Base-by-base conservation (phyloP, 371 early-diverging fungal species). In the Parasitella parasitica region DNA sequence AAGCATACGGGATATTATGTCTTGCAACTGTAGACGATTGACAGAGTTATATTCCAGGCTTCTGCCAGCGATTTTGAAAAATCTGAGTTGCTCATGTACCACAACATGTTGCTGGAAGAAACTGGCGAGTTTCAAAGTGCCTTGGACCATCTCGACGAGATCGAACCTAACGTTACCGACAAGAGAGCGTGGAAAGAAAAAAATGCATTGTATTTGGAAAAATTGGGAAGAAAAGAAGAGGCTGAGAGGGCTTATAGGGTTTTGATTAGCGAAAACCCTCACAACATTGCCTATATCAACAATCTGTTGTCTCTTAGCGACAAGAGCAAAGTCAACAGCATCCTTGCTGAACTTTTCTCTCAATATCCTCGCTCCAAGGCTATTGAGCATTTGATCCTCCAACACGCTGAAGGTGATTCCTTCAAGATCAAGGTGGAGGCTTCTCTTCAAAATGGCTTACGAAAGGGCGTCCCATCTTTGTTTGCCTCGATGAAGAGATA, bases 391-490 rank as follows among this genome's bases (percentile, higher is more conserved):
- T 63, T 91, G 41, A 90, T 93, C 9, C 83, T 97, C 6, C 75
- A 86, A 3, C 88, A 88, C 69, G 86, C 89, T 22, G 72, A 78
- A 15, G 97, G 92, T 55, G 87, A 88, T 13, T 64, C 74, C 22
- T 97, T 98, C 80, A 79, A 76, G 22, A 56, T 59, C 20, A 73
- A 78, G 55, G 85, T 86, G 1, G 89, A 88, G 36, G 74, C 69
- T 22, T 87, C 91, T 60, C 76, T 94, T 13, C 86, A 86, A 48
- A 79, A 72, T 16, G 84, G 87, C 48, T 84, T 97, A 63, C 84
- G 91, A 63, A 95, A 95, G 78, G 96, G 97, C 32, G 90, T 97
- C 3, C 97, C 97, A 4, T 96, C 97, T 1, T 70, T 96, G 51
- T 97, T 96, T 66, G 85, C 86, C 50, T 90, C 86, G 69, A 73